Evolutionary conservation across 2,329 filamentous ascomycete species (phyloP), one percentile per base, ranked within the genome.

Genomic region (Orbilia ellipsospora): DNA sequence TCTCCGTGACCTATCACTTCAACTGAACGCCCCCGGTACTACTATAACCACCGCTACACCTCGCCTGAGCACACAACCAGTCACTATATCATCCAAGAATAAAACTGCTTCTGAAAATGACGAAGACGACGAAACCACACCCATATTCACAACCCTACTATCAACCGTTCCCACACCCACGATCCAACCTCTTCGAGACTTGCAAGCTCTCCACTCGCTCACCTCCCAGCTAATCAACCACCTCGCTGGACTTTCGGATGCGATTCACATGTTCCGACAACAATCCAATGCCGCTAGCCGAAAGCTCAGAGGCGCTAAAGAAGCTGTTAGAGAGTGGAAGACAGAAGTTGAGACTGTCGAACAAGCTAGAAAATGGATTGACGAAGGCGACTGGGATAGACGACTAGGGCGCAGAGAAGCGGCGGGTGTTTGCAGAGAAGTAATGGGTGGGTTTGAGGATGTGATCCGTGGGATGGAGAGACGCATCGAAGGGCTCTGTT

Each of bases 211-310:
- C 61, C 90, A 92, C 80, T 85, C 87, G 5, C 85, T 92, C 77
- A 94, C 91, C 0, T 85, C 88, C 26, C 91, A 93, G 77, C 84
- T 94, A 28, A 88, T 94, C 7, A 88, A 92, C 80, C 92, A 92
- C 5, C 87, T 99, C 55, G 93, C 92, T 79, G 91, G 93, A 78
- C 86, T 99, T 3, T 93, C 92, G 5, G 95, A 99, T 81, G 94
- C 92, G 2, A 86, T 99, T 40, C 94, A 98, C 82, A 97, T 98
- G 90, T 93, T 91, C 36, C 90, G 93, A 12, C 94, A 98, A 82
- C 91, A 92, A 0, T 95, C 92, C 0, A 91, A 89, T 2, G 90
- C 91, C 8, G 95, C 94, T 1, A 90, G 90, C 1, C 86, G 95
- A 66, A 88, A 93, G 52, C 84, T 99, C 61, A 90, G 91, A 78